Percentiles rank a stretch among this genome's conserved stretches.
These are phyloP conservation scores for Fomitopsis schrenkii DNA, from an alignment of 1,284 basidiomycete species.

Conservation along the genomic window DNA sequence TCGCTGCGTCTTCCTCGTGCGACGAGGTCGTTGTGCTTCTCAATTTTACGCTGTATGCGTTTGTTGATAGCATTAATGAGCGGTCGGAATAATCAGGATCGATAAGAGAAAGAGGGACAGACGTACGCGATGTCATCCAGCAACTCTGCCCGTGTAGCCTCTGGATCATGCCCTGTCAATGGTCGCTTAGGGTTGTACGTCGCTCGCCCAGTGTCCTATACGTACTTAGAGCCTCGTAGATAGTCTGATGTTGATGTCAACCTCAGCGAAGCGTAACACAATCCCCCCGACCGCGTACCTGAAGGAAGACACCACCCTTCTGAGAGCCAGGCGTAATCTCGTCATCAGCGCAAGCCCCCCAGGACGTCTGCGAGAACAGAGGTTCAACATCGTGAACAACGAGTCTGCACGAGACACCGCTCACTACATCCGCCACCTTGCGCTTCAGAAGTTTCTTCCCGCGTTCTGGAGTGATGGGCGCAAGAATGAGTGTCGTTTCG, in stretches of 20 bases:
- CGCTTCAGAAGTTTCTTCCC: too few relatives aligned
- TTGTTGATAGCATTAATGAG: neutral
- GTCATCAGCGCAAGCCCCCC: slow-evolving; percentile 14
- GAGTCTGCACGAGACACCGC: neutral
- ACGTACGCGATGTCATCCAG: neutral
- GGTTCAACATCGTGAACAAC: too few relatives aligned
- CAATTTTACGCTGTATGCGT: neutral
- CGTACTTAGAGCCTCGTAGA: neutral
- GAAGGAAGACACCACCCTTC: slow-evolving; percentile 13
- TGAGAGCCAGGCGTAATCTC: slow-evolving; percentile 7
- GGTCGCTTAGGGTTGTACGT: neutral
- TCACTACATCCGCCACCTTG: slow-evolving; percentile 8
- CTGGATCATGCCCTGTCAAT: neutral
- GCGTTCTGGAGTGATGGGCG: too few relatives aligned
- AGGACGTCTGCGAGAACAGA: slow-evolving; percentile 7
- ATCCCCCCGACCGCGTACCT: neutral
- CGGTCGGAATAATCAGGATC: neutral
- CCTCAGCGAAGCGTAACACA: neutral
- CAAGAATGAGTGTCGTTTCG: neutral
- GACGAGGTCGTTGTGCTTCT: too few relatives aligned
- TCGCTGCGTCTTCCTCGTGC: too few relatives aligned
- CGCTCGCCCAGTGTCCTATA: too few relatives aligned
- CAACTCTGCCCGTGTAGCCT: neutral
- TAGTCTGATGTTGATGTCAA: neutral
- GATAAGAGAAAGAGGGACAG: neutral